phyloP scores from a whole-genome alignment of 495 filamentous ascomycete genomes.

The Aspergillus funiculosus region DNA sequence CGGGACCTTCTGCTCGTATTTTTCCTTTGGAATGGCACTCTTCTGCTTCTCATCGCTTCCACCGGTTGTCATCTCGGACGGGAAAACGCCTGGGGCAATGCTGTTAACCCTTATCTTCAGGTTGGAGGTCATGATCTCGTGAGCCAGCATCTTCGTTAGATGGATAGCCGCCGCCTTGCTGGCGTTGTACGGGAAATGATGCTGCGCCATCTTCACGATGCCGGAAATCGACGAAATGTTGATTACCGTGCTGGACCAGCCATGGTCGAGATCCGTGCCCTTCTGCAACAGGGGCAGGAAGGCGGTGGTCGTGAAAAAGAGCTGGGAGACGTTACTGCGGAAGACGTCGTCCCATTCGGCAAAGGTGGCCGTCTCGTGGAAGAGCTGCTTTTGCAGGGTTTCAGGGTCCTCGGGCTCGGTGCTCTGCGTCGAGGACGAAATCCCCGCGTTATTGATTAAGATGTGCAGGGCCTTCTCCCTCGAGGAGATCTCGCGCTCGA shows the following conservation, averaged over 20 bases:
- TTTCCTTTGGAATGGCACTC: slow-evolving; percentile 37
- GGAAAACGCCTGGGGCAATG: slow-evolving; percentile 54
- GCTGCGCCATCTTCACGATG: slow-evolving; percentile 43
- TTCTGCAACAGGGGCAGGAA: background rate
- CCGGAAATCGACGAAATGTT: slow-evolving; percentile 56
- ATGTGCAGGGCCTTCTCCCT: slow-evolving; percentile 45
- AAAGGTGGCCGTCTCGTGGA: slow-evolving; percentile 34
- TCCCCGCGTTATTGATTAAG: slow-evolving; percentile 55
- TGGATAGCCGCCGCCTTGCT: slow-evolving; percentile 49
- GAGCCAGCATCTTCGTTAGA: slow-evolving; percentile 49
- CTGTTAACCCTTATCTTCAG: slow-evolving; percentile 45
- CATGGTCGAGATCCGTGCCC: slow-evolving; percentile 39
- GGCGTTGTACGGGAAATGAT: slow-evolving; percentile 50
- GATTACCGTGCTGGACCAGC: slow-evolving; percentile 51
- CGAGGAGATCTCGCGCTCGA: slow-evolving; percentile 40
- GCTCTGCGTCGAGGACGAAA: slow-evolving; percentile 28
- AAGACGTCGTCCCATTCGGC: slow-evolving; percentile 12
- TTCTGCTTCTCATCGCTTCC: slow-evolving; percentile 52
- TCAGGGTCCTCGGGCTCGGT: slow-evolving; percentile 35
- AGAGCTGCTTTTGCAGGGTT: slow-evolving; percentile 51
- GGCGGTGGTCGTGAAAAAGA: slow-evolving; percentile 2
- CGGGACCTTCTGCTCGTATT: slow-evolving; percentile 55
- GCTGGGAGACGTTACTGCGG: slow-evolving; percentile 27
- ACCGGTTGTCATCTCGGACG: slow-evolving; percentile 49
- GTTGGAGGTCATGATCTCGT: slow-evolving; percentile 40